These are phyloP conservation scores for Chamaenerion angustifolium DNA, from an alignment of 345 rosid species.

Conservation along the genomic window DNA sequence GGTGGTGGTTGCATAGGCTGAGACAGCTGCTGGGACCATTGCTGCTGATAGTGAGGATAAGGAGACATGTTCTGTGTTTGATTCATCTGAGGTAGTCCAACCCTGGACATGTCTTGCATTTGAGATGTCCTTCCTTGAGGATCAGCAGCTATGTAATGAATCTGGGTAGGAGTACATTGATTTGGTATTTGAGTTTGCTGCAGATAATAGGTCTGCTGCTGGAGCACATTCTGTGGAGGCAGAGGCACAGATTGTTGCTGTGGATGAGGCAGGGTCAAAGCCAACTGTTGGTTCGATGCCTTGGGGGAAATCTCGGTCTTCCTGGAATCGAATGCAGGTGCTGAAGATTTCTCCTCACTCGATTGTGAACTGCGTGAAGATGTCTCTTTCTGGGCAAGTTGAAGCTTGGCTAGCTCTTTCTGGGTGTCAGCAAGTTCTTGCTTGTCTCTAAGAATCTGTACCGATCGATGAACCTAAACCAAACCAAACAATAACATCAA, in stretches of 20 bases:
- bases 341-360: constrained; percentile 50
- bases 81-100: constrained; percentile 42
- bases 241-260: constrained; percentile 46
- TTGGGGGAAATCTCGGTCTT: constrained; percentile 47
- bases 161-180: constrained; percentile 29
- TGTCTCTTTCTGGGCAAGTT: constrained; percentile 76
- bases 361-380: constrained; percentile 53
- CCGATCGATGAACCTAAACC: constrained; percentile 88
- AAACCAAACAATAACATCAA: neutral
- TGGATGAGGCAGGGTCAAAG: constrained; percentile 74
- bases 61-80: constrained; percentile 30
- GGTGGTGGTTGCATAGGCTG: constrained; percentile 29
- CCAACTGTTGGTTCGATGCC: constrained; percentile 65
- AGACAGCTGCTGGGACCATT: constrained; percentile 53
- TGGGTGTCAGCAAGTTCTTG: constrained; percentile 95
- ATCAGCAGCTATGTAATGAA: constrained; percentile 40
- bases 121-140: constrained; percentile 57
- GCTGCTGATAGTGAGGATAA: constrained; percentile 62
- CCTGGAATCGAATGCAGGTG: constrained; percentile 48
- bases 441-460: constrained; percentile 92
- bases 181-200: constrained; percentile 42
- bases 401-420: constrained; percentile 87
- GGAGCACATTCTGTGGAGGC: constrained; percentile 36
- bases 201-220: constrained; percentile 64
- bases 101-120: constrained; percentile 49